phyloP scores from a whole-genome alignment of 345 rosid genomes.

The Dovyalis caffra region DNA sequence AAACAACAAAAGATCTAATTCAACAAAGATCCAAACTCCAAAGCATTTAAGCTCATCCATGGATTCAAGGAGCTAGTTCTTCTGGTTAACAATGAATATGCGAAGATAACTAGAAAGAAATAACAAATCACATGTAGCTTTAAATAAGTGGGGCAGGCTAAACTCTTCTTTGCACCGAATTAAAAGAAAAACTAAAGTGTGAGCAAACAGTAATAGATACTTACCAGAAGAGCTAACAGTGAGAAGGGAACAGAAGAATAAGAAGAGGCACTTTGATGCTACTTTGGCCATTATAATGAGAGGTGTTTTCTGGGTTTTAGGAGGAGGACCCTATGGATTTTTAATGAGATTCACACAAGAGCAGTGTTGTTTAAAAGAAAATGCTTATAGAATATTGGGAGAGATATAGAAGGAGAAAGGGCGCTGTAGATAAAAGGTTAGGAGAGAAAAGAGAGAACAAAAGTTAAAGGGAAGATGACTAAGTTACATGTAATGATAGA shows the following conservation, averaged over 20 bases:
- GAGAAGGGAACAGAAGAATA: constrained; percentile 18
- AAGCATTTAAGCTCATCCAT: neutral
- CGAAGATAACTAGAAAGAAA: too few species aligned
- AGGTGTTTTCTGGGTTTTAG: constrained; percentile 21
- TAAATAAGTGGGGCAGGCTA: neutral
- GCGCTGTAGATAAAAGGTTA: constrained; percentile 25
- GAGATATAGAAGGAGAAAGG: constrained; percentile 19
- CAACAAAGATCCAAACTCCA: neutral
- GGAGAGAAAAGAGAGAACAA: constrained; percentile 3
- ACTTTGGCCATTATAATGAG: constrained; percentile 42
- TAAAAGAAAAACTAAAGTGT: neutral
- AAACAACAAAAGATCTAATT: neutral
- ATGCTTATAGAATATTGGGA: constrained; percentile 17
- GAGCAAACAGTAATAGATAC: neutral
- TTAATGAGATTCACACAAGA: constrained; percentile 15
- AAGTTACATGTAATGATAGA: constrained; percentile 18
- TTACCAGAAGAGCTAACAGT: constrained; percentile 23
- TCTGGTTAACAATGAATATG: too few species aligned
- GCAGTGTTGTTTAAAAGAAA: constrained; percentile 24
- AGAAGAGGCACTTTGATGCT: constrained; percentile 27
- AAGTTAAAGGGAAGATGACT: constrained; percentile 17
- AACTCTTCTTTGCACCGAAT: neutral
- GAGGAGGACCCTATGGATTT: constrained; percentile 24
- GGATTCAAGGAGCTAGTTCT: neutral
- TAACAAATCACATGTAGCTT: neutral